Evolutionary conservation across 2,329 filamentous ascomycete species (phyloP).

Genomic region (Calonectria montana): DNA sequence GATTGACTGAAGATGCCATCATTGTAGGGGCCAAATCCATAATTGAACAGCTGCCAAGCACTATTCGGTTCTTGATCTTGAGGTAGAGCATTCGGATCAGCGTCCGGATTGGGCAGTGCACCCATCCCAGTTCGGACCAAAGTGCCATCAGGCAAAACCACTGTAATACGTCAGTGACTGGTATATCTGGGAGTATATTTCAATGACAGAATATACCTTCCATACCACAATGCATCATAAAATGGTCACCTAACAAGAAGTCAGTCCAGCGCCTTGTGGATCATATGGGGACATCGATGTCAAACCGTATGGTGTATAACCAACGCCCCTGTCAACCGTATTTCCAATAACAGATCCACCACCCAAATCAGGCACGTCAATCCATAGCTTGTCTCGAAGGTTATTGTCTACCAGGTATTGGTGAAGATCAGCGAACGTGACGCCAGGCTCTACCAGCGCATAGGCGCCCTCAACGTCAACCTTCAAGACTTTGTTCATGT

Average conservation of each 20-base stretch:
- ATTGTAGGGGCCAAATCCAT: conserved; percentile 23
- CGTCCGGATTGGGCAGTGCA: conserved; percentile 10
- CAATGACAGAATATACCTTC: not conserved
- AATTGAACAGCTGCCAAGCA: conserved; percentile 20
- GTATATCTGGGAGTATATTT: not conserved
- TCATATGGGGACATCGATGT: no score
- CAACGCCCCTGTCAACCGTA: conserved; percentile 21
- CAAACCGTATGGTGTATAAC: conserved; percentile 24
- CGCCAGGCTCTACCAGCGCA: conserved; percentile 19
- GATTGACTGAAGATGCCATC: conserved; percentile 19
- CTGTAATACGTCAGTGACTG: not conserved
- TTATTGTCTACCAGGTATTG: conserved; percentile 14
- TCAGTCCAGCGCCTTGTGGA: not conserved
- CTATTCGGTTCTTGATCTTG: conserved; percentile 18
- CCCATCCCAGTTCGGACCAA: conserved; percentile 24
- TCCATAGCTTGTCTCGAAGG: conserved; percentile 20
- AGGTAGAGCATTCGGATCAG: not conserved
- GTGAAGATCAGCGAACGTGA: conserved; percentile 16
- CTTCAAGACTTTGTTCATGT: conserved; percentile 26
- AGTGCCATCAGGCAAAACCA: conserved; percentile 17
- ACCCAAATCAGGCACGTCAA: conserved; percentile 23
- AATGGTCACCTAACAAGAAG: not conserved
- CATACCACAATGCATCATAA: conserved; percentile 21
- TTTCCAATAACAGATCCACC: conserved; percentile 23
- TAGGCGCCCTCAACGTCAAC: conserved; percentile 26